Base-by-base conservation (phyloP, 1,139 yeast genomes). In the Yamadazyma buinensis region DNA sequence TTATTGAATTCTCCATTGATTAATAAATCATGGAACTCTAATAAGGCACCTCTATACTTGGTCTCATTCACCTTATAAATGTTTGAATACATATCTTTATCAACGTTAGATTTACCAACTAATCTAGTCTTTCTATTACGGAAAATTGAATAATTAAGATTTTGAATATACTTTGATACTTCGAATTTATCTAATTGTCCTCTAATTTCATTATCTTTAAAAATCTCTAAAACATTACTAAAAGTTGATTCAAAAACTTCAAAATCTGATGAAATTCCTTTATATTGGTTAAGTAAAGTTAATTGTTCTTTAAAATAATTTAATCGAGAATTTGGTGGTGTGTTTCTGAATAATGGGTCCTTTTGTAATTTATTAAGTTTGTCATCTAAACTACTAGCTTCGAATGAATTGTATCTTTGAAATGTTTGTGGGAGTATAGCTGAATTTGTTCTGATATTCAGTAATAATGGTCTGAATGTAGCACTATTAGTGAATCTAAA, bases 401-500 rank as follows among this genome's bases (percentile, higher is more conserved):
- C 13, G 10, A 9, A n/a, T 14, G 15, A 15, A 15, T 29, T 29
- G 22, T 29, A 29, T 8, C 31, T 22, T 32, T 42, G 21, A 28
- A 35, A 19, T 29, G 27, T 26, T 33, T 33, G 28, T 40, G 42
- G 23, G 26, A 55, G 41, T 6, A 33, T 33, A 13, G 30, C 36
- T 11, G 57, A 54, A 44, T 60, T 59, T 32, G 52, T 54, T 40
- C 68, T 58, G 21, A 67, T 67, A 44, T 67, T 65, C 54, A 55
- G 66, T 37, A 66, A 55, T 26, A 54, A 64, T 9, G 74, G 72
- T 39, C 69, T 57, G 28, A 68, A 49, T 33, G 64, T 57, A 41
- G 55, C 64, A 37, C 54, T 64, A 18, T 71, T 59, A 11, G 61
- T 49, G 40, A 67, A 57, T 46, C 74, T 59, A 42, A 68, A 67